Conservation (phyloP, 75 land plant genomes). For the Pinus albicaulis region DNA sequence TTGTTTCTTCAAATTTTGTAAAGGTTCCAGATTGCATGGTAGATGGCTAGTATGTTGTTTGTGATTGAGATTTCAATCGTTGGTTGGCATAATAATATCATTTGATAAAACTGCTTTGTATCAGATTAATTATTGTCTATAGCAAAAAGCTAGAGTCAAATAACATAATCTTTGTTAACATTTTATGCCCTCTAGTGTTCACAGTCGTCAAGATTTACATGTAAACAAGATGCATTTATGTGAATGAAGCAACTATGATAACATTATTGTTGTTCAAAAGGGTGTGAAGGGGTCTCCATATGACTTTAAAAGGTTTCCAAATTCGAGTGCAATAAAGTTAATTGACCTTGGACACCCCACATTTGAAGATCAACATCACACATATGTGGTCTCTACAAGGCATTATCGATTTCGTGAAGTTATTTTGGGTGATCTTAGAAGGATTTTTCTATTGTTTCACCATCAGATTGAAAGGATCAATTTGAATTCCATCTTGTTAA, state of each 20-base stretch:
- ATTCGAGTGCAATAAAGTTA: slow-evolving; percentile 25
- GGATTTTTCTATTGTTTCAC: too few relatives aligned
- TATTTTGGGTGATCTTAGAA: too few relatives aligned
- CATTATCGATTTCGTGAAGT: slow-evolving; percentile 29
- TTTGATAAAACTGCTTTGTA: too few relatives aligned
- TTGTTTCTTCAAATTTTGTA: slow-evolving; percentile 41
- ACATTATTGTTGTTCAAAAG: not conserved
- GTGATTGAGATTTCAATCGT: too few relatives aligned
- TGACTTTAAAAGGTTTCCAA: slow-evolving; percentile 23
- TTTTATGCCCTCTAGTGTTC: not conserved
- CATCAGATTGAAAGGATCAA: too few relatives aligned
- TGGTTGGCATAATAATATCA: too few relatives aligned
- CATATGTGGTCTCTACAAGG: slow-evolving; percentile 20
- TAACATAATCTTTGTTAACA: too few relatives aligned
- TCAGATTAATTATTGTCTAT: too few relatives aligned
- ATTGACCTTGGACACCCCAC: slow-evolving; percentile 27
- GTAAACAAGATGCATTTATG: not conserved
- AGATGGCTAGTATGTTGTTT: not conserved
- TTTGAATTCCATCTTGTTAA: too few relatives aligned
- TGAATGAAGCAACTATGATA: not conserved
- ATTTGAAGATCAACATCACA: slow-evolving; percentile 15
- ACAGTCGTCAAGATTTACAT: not conserved
- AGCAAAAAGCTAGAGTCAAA: too few relatives aligned
- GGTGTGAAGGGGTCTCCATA: not conserved
- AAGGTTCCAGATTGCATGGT: slow-evolving; percentile 67